phyloP scores from a whole-genome alignment of 495 filamentous ascomycete species.

The Penicillium lagena region DNA sequence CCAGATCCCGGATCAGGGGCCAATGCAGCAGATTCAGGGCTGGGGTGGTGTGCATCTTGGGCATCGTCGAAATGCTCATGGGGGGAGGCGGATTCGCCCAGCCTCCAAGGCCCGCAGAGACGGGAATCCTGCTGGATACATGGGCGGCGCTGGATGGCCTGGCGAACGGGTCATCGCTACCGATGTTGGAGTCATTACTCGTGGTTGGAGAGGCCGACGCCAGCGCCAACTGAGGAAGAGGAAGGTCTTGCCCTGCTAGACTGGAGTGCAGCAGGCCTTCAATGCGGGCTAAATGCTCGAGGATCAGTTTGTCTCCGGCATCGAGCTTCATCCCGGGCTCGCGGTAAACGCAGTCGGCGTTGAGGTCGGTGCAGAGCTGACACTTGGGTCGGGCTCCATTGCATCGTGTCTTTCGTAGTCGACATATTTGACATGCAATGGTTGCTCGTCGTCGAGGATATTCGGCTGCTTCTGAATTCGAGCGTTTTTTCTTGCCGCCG shows the following conservation, averaged over 20 bases:
- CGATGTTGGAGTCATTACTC: constrained; percentile 62
- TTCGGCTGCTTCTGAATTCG: constrained; percentile 58
- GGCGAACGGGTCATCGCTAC: constrained; percentile 54
- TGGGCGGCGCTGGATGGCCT: constrained; percentile 28
- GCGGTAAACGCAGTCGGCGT: constrained; percentile 76
- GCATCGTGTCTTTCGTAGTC: constrained; percentile 75
- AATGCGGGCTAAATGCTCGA: constrained; percentile 69
- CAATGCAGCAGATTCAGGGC: constrained; percentile 73
- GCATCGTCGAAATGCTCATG: constrained; percentile 78
- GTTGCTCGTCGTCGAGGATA: constrained; percentile 66
- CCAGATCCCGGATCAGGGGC: constrained; percentile 71
- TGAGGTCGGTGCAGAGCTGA: constrained; percentile 73
- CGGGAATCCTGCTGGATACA: constrained; percentile 51
- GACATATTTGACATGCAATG: constrained; percentile 81
- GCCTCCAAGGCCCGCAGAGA: constrained; percentile 58
- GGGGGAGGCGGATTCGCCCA: constrained; percentile 51
- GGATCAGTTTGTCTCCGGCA: constrained; percentile 77
- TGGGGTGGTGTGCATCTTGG: constrained; percentile 73
- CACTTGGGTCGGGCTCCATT: constrained; percentile 81
- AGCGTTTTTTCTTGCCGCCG: constrained; percentile 47
- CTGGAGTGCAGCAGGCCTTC: constrained; percentile 70
- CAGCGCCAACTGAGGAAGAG: constrained; percentile 37
- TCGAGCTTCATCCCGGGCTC: constrained; percentile 85
- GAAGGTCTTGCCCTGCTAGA: constrained; percentile 33
- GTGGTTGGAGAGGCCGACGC: constrained; percentile 57